These are phyloP conservation scores for Colletotrichum tofieldiae DNA, from an alignment of 2,329 filamentous ascomycete genomes.

Conservation along the genomic window DNA sequence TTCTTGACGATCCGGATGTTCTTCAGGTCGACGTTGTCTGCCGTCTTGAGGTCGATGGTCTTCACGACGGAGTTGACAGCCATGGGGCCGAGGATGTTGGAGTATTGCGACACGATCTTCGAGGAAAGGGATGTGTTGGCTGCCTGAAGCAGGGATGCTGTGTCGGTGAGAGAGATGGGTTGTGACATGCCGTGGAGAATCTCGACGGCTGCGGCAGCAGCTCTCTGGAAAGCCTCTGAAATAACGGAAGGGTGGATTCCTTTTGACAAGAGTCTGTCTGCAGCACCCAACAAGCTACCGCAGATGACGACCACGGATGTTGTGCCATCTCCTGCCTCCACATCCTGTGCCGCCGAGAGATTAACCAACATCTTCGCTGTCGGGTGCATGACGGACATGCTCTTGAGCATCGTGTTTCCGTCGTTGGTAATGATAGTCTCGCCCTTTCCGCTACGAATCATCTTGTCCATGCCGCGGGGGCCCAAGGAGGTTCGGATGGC, in stretches of 20 bases:
- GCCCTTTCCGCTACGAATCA: slow-evolving; percentile 97
- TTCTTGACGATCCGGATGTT: slow-evolving; percentile 99
- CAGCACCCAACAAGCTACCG: slow-evolving; percentile 93
- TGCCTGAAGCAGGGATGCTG: slow-evolving; percentile 91
- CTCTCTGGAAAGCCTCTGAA: slow-evolving; percentile 96
- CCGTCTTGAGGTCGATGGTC: slow-evolving; percentile 95
- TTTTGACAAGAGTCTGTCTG: slow-evolving; percentile 91
- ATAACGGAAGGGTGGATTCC: slow-evolving; percentile 98
- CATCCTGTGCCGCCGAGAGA: slow-evolving; percentile 95
- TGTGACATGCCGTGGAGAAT: slow-evolving; percentile 96
- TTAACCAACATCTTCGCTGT: slow-evolving; percentile 99
- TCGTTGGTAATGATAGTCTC: slow-evolving; percentile 99
- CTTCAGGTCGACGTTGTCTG: slow-evolving; percentile 95
- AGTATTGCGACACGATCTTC: slow-evolving; percentile 98
- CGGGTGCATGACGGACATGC: slow-evolving; percentile 99
- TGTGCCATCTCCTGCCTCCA: slow-evolving; percentile 97
- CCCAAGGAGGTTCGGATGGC: slow-evolving; percentile 97
- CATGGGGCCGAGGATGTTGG: slow-evolving; percentile 95
- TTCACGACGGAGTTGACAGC: slow-evolving; percentile 96
- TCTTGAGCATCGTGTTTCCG: slow-evolving; percentile 98
- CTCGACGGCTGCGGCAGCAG: slow-evolving; percentile 88
- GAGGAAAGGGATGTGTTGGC: slow-evolving; percentile 97
- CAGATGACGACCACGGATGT: slow-evolving; percentile 99
- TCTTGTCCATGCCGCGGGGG: slow-evolving; percentile 98
- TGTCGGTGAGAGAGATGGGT: slow-evolving; percentile 90